Conservation (phyloP, 2,329 filamentous ascomycete species). For the Rhinocladiella mackenziei region DNA sequence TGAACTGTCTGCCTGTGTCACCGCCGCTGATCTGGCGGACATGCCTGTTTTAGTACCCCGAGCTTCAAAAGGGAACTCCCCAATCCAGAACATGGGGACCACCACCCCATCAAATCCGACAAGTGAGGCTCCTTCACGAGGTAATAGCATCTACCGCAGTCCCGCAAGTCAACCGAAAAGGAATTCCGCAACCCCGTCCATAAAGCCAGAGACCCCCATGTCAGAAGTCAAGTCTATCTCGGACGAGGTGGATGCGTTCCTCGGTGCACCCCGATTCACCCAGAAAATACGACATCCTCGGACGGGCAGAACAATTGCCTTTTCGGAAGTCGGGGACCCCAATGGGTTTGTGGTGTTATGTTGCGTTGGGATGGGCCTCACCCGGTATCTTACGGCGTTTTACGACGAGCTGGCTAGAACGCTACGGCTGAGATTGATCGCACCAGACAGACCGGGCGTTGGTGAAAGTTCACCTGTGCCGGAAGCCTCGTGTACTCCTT, state of each 20-base stretch:
- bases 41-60: constrained; percentile 22
- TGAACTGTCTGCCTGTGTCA: constrained; percentile 19
- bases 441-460: constrained; percentile 87
- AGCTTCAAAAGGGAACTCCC: constrained; percentile 7
- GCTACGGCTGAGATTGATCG: constrained; percentile 83
- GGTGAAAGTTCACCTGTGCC: constrained; percentile 84
- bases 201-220: constrained; percentile 13
- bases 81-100: neutral
- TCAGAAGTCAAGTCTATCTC: constrained; percentile 81
- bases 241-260: constrained; percentile 77
- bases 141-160: constrained; percentile 15
- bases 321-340: constrained; percentile 92
- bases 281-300: constrained; percentile 84
- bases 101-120: constrained; percentile 5
- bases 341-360: constrained; percentile 90
- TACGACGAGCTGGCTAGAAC: constrained; percentile 93
- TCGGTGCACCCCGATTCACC: constrained; percentile 76
- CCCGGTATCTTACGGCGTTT: constrained; percentile 91
- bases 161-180: constrained; percentile 12
- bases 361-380: constrained; percentile 96
- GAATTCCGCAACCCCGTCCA: constrained; percentile 9
- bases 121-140: constrained; percentile 13
- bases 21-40: constrained; percentile 17
- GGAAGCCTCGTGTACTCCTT: constrained; percentile 76
- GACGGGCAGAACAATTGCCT: constrained; percentile 83